Base-by-base conservation (phyloP, 805 yeast genomes). In the Hanseniaspora osmophila region DNA sequence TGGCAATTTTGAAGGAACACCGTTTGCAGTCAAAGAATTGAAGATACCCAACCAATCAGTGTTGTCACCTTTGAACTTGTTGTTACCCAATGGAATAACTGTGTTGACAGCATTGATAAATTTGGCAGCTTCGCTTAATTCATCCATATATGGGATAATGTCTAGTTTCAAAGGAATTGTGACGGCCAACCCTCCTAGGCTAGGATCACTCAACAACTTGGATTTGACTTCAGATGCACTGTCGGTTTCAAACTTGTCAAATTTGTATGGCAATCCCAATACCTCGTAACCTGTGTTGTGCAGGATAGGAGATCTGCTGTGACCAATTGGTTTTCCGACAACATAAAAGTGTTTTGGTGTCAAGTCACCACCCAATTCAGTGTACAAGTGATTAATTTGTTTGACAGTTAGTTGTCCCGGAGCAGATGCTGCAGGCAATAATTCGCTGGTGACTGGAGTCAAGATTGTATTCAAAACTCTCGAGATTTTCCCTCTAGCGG, bases 61-160 rank as follows among this genome's bases (percentile, higher is more conserved):
- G 66, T 92, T 92, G 54, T 84, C 90, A 51, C 96, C 98, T 43
- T 62, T 62, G 47, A 80, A 74, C 44, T 68, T 64, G 6, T 71
- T 78, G 18, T 65, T 44, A 11, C 67, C 65, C 30, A 68, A 50
- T 33, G 82, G 83, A 35, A 72, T 70, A 43, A 92, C 73, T 0
- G 99, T 92, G 65, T 92, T 92, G 45, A 92, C 87, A 17, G 98
- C 97, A 38, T 97, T 97, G 54, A 92, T 85, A n/a, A 62, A 53
- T 50, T 70, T 60, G 13, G 94, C 97, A 15, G 94, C 76, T n/a
- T 75, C 80, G 7, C 86, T 73, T 38, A 90, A 66, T 48, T 74
- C 79, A 49, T 70, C 69, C 51, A 81, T 71, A 51, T 75, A 73
- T 52, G 77, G 69, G 66, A 84, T 77, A 50, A 90, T 78, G 48